Conservation (phyloP, 1,284 basidiomycete species). For the Apiotrichum gamsii region DNA sequence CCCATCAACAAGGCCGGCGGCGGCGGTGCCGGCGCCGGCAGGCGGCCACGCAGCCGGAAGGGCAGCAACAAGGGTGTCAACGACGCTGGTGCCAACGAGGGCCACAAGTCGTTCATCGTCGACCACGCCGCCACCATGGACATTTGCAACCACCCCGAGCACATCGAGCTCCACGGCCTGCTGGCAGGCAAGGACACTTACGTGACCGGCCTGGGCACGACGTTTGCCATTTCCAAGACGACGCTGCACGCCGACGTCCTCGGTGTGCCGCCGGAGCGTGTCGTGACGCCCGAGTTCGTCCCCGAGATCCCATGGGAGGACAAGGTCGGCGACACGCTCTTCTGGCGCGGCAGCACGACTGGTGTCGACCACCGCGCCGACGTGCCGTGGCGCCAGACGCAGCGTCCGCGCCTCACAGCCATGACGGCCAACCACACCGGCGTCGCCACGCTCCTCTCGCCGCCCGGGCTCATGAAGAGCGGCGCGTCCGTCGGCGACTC, state of each 20-base stretch:
- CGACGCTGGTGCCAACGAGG: not conserved
- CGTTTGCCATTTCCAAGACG: constrained; percentile 43
- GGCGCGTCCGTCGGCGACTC: constrained; percentile 69
- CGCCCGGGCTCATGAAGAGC: constrained; percentile 10
- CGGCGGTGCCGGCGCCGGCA: too few species aligned
- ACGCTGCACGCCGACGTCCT: constrained; percentile 39
- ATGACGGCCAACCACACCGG: constrained; percentile 11
- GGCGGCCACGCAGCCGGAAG: too few species aligned
- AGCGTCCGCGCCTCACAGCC: constrained; percentile 33
- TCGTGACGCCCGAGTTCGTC: constrained; percentile 11
- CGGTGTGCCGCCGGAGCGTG: constrained; percentile 45
- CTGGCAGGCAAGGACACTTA: constrained; percentile 28
- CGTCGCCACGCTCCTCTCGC: constrained; percentile 3
- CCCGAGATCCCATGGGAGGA: constrained; percentile 30
- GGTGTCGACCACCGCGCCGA: constrained; percentile 25
- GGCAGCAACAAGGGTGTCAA: not conserved
- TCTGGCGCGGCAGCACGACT: constrained; percentile 46
- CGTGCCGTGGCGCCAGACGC: constrained; percentile 34
- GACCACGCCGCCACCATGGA: constrained; percentile 32
- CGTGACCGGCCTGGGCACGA: constrained; percentile 27
- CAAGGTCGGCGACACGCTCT: constrained; percentile 24
- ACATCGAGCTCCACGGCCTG: constrained; percentile 33
- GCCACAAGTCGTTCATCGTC: constrained; percentile 35
- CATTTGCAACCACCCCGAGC: constrained; percentile 36
- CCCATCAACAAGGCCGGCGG: not conserved